Conservation (phyloP, 257 asterid genomes). For the Solanum etuberosum region DNA sequence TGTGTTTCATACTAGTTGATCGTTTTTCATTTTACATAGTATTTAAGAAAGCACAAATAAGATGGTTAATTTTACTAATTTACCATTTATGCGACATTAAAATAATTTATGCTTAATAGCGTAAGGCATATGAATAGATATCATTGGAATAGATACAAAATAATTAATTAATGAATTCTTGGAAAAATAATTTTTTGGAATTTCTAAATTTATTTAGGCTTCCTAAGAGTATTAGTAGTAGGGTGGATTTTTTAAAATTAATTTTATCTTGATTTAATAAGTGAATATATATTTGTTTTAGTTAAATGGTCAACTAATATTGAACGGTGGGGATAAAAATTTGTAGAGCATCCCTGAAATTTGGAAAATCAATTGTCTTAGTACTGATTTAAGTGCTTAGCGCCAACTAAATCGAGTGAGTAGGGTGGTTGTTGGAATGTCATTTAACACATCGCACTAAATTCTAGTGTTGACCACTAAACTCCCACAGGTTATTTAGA, state of each 20-base stretch:
- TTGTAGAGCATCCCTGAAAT: background rate
- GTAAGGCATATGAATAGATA: background rate
- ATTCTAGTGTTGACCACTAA: background rate
- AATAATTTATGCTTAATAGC: background rate
- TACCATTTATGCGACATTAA: background rate
- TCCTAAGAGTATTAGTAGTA: too few species aligned
- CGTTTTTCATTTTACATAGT: too few species aligned
- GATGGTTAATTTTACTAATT: background rate
- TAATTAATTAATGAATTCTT: background rate
- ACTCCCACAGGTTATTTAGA: background rate
- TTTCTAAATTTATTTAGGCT: too few species aligned
- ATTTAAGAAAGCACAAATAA: too few species aligned
- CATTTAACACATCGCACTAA: background rate
- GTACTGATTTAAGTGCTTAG: background rate
- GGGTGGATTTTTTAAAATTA: too few species aligned
- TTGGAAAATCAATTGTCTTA: background rate
- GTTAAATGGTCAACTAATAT: background rate
- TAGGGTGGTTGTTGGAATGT: background rate
- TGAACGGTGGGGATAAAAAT: rapidly evolving
- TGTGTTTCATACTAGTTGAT: too few species aligned
- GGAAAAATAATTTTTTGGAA: background rate
- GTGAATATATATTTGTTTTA: too few species aligned
- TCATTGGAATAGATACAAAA: too few species aligned
- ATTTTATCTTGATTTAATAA: too few species aligned
- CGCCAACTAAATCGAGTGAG: background rate